Conservation (phyloP, 129 eudicot genomes). For the Lactuca saligna region DNA sequence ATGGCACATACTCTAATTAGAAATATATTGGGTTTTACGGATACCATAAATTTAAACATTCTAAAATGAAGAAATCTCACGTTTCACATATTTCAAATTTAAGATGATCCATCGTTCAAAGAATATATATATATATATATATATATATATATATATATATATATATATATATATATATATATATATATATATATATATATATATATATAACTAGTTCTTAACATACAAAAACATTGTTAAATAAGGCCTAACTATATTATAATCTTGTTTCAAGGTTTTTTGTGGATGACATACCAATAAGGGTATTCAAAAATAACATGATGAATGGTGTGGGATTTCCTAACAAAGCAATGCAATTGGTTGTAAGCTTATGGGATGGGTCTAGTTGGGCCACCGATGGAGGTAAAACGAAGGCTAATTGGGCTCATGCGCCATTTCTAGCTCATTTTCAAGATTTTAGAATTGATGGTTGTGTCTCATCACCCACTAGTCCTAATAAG, state of each 20-base stretch:
- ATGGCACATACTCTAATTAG: too few relatives aligned
- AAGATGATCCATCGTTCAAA: background rate
- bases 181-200: too few relatives aligned
- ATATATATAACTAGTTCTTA: background rate
- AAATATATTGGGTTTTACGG: too few relatives aligned
- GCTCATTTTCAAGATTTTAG: conserved; percentile 54
- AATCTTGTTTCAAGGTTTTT: conserved; percentile 45
- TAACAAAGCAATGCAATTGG: conserved; percentile 48
- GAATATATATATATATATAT: too few relatives aligned
- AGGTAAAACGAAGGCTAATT: conserved; percentile 45
- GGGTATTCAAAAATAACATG: conserved; percentile 58
- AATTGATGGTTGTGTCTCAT: conserved; percentile 46
- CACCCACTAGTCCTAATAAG: background rate
- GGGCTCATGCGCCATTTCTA: conserved; percentile 53
- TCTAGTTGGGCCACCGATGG: conserved; percentile 68
- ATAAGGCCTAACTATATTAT: background rate
- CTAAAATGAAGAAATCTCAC: background rate
- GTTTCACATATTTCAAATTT: too few relatives aligned
- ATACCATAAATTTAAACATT: background rate
- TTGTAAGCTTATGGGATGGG: conserved; percentile 75
- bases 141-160: too few relatives aligned
- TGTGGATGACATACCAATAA: conserved; percentile 65
- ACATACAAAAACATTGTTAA: background rate
- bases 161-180: too few relatives aligned
- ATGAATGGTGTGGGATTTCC: conserved; percentile 50